Evolutionary conservation across 2,329 filamentous ascomycete species (phyloP).

Genomic region (Leptographium wingfieldii): DNA sequence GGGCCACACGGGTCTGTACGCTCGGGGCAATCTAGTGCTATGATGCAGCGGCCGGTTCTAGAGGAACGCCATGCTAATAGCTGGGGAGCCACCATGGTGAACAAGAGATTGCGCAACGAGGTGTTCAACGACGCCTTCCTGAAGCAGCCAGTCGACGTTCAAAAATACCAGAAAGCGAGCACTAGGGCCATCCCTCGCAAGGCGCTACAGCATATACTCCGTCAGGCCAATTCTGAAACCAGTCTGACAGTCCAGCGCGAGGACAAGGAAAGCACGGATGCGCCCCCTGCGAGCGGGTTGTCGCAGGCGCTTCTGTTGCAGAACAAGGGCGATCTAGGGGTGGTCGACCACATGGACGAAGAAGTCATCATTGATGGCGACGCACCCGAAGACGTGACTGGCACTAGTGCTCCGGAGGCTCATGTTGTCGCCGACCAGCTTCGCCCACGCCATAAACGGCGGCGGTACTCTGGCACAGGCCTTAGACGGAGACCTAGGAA

Average conservation of each 20-base stretch:
- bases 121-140: slow-evolving; percentile 87
- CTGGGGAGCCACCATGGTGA: slow-evolving; percentile 89
- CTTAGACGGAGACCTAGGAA: slow-evolving; percentile 62
- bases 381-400: slow-evolving; percentile 42
- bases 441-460: slow-evolving; percentile 31
- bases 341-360: background rate
- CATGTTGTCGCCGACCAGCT: slow-evolving; percentile 36
- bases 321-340: slow-evolving; percentile 8
- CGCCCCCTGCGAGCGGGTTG: background rate
- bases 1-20: background rate
- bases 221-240: slow-evolving; percentile 33
- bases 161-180: slow-evolving; percentile 60
- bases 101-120: slow-evolving; percentile 75
- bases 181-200: slow-evolving; percentile 51
- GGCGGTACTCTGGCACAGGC: slow-evolving; percentile 80
- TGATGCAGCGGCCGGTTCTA: slow-evolving; percentile 25
- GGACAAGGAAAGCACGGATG: slow-evolving; percentile 1
- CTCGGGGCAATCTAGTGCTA: background rate
- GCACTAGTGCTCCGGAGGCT: slow-evolving; percentile 52
- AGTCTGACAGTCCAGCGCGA: slow-evolving; percentile 16
- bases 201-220: slow-evolving; percentile 30
- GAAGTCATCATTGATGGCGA: slow-evolving; percentile 17
- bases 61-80: slow-evolving; percentile 48
- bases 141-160: slow-evolving; percentile 69
- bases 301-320: slow-evolving; percentile 3